Percentiles rank a stretch among this genome's conserved stretches.
Conservation (phyloP, 2,329 filamentous ascomycete species). For the Pseudogymnoascus sp. region DNA sequence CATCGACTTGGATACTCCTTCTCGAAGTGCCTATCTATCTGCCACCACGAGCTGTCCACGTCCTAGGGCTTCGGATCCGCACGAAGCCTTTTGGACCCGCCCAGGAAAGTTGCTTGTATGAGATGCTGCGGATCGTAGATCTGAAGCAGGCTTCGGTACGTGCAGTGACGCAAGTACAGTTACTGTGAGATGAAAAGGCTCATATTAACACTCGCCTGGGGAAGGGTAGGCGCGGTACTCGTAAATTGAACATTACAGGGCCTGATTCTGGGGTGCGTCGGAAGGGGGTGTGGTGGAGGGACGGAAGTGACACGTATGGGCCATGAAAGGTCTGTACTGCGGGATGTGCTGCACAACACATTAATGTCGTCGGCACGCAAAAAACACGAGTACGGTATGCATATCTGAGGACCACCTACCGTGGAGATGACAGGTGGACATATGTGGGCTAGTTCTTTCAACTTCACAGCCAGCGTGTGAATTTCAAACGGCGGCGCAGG, state of each 20-base stretch:
- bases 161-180: conserved; percentile 3
- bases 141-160: conserved; percentile 1
- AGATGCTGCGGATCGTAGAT: conserved; percentile 6
- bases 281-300: not conserved
- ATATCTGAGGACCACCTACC: not conserved
- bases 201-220: not conserved
- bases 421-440: conserved; percentile 2
- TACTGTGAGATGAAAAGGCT: not conserved
- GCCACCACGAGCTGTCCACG: not conserved
- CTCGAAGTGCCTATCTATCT: not conserved
- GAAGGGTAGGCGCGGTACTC: conserved; percentile 6
- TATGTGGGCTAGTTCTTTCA: conserved; percentile 1
- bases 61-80: not conserved
- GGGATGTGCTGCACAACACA: conserved; percentile 4
- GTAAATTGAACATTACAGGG: not conserved
- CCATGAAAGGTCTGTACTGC: not conserved
- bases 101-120: not conserved
- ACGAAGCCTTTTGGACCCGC: not conserved
- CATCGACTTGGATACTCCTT: not conserved
- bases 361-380: conserved; percentile 1
- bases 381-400: not conserved
- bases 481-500: conserved; percentile 6
- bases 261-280: conserved; percentile 1
- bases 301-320: not conserved
- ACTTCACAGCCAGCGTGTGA: conserved; percentile 1